Base-by-base conservation (phyloP, 345 rosid genomes). In the Acer negundo region DNA sequence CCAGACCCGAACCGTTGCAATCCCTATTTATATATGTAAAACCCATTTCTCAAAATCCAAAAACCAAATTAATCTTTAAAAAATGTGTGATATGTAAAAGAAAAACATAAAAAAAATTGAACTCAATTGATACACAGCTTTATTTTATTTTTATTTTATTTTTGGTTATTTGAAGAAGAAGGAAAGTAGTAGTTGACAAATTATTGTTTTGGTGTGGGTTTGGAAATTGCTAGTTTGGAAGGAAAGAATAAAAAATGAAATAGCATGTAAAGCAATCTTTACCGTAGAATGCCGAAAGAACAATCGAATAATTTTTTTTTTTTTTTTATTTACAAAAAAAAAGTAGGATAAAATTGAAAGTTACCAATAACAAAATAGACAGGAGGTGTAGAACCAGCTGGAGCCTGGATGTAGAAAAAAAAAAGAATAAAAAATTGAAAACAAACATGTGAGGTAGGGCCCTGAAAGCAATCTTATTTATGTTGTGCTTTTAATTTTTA, bases 361-460 rank as follows among this genome's bases (percentile, higher is more conserved):
- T 46, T 62, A 31, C n/a, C 22, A 9, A 7, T 19, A 40, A 64
- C 24, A 65, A 49, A 73, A 23, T 42, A 9, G 38, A 42, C 66
- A 3, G 31, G 68, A 15, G 67, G 58, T 28, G n/a, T 11, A 63
- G 80, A 78, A 44, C 42, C 71, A 55, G 58, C 38, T 49, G 38
- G 38, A 35, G 38, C 38, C 28, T 42, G 46, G 35, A 1, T 8
- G 15, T 8, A 8, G 26, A 9, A 55, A 61, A 23, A 44, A 1
- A 20, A 23, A 10, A 46, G 4, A 35, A 4, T 3, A 31, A 35
- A 35, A 35, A 35, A 35, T 35, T 35, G 38, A 20, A 9, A 16
- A 17, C 56, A 53, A 64, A 53, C 82, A 84, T 79, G 84, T 84
- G 87, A 74, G 23, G 42, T 77, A 59, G 78, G 83, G 69, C 75